Percentiles rank a stretch among this genome's conserved stretches.
Evolutionary conservation across 331 rosid genomes (phyloP).

Genomic region (Erythrophleum ivorense): DNA sequence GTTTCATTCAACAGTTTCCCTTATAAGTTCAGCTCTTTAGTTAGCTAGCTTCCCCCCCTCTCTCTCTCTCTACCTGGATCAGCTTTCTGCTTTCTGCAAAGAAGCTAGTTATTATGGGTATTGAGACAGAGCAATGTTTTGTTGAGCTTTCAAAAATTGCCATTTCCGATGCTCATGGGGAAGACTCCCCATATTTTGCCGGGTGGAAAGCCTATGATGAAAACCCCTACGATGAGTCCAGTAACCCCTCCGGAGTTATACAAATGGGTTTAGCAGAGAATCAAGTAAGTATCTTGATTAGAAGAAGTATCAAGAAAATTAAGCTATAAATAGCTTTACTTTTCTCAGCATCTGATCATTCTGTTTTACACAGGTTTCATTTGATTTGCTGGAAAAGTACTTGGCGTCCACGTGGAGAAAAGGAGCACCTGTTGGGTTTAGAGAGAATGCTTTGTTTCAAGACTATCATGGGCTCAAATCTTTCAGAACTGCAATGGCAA

Average conservation of each 20-base stretch:
- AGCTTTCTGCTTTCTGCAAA: slow-evolving; percentile 22
- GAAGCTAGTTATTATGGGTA: slow-evolving; percentile 45
- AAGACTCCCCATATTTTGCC: slow-evolving; percentile 88
- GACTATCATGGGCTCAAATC: slow-evolving; percentile 83
- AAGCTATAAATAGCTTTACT: no score
- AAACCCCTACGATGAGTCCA: slow-evolving; percentile 68
- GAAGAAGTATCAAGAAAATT: background rate
- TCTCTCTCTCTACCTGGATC: background rate
- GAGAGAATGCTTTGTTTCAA: slow-evolving; percentile 90
- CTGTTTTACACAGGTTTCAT: slow-evolving; percentile 63
- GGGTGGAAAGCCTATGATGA: slow-evolving; percentile 97
- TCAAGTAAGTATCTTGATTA: slow-evolving; percentile 61
- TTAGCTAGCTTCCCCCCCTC: background rate
- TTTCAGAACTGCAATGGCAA: slow-evolving; percentile 87
- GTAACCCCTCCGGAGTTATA: slow-evolving; percentile 77
- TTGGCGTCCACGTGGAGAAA: slow-evolving; percentile 56
- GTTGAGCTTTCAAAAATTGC: slow-evolving; percentile 72
- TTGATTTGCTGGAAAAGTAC: slow-evolving; percentile 77
- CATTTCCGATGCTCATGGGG: slow-evolving; percentile 85
- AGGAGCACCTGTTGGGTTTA: slow-evolving; percentile 54
- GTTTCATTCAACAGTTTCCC: slow-evolving; percentile 45
- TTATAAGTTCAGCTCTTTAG: background rate
- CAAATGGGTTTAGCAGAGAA: slow-evolving; percentile 97
- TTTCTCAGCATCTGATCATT: background rate
- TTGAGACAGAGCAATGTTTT: slow-evolving; percentile 44